Evolutionary conservation across 192 early-diverging fungal genomes (phyloP), one percentile per base, ranked within the genome.

Genomic region (Coemansia sp.): DNA sequence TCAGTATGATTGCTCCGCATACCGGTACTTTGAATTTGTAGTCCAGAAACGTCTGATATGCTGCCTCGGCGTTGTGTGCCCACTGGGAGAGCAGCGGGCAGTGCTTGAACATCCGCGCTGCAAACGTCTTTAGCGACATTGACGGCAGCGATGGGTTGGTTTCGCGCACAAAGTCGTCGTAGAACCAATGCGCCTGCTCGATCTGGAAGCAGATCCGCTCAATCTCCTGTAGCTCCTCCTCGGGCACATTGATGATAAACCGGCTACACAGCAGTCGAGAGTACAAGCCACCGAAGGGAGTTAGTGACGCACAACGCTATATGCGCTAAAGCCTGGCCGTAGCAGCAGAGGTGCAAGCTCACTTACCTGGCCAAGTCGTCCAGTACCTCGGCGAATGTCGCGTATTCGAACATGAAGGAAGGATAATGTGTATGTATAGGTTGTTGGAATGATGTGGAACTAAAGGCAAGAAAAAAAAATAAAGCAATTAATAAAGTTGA

Each of bases 171-270:
- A 98, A 97, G 78, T 99, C 97, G 71, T 96, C 94, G 80, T 98
- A 99, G 79, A 93, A 98, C 97, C 97, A 99, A 72, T 97, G 95
- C 9, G 97, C 97, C 77, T 95, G 94, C 74, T 99, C 97, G 35
- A 99, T 97, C 82, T 99, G 97, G 71, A 99, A 99, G 64, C 93
- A 96, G 60, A 99, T 95, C 11, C 97, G 86, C 65, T 95, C 94
- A n/a, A 98, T 88, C n/a, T 93, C 92, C 9, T 89, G 73, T 11
- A 97, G 84, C 80, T 99, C 97, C 77, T 94, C 96, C 37, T 95
- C 90, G 9, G 97, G 97, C 7, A 99, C 90, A 77, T 99, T 99
- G 78, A 99, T 95, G 64, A 99, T 96, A 84, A 99, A 99, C n/a
- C 97, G 96, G 78, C 79, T 82, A 82, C 49, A 68, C n/a, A 19